Evolutionary conservation across 73 alveolate species (phyloP).

Genomic region (Paramecium pentaurelia): DNA sequence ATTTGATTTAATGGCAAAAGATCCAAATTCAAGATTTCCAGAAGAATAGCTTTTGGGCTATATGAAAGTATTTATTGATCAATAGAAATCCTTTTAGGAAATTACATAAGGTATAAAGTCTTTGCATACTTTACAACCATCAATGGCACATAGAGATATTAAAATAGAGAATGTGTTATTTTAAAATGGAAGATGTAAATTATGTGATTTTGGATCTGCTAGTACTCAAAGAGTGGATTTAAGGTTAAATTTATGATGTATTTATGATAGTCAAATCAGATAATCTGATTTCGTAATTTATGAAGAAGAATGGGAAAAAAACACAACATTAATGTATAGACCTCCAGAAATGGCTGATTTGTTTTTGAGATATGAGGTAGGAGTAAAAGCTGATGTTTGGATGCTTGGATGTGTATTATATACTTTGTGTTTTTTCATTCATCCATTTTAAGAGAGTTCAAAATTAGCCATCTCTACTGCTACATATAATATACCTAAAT

Average conservation of each 20-base stretch:
- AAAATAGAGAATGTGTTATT: constrained; percentile 90
- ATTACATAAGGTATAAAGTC: constrained; percentile 47
- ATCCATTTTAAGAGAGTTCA: constrained; percentile 93
- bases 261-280: not conserved
- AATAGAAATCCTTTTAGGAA: not conserved
- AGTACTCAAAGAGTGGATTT: constrained; percentile 72
- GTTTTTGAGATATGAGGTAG: constrained; percentile 71
- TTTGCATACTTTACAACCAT: constrained; percentile 30
- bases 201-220: constrained; percentile 97
- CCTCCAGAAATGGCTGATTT: constrained; percentile 98
- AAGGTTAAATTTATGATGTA: not conserved
- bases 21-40: constrained; percentile 21
- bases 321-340: constrained; percentile 95
- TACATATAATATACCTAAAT: constrained; percentile 81
- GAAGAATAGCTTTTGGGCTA: not conserved
- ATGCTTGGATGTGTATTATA: constrained; percentile 89
- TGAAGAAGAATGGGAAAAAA: constrained; percentile 86
- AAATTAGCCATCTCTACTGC: constrained; percentile 90
- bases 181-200: constrained; percentile 83
- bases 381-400: constrained; percentile 93
- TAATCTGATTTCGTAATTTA: constrained; percentile 69
- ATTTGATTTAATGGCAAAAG: constrained; percentile 48
- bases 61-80: not conserved
- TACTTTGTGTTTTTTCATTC: constrained; percentile 83
- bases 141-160: constrained; percentile 80